These are phyloP conservation scores for Pisolithus thermaeus DNA, from an alignment of 1,284 basidiomycete species.

Conservation along the genomic window DNA sequence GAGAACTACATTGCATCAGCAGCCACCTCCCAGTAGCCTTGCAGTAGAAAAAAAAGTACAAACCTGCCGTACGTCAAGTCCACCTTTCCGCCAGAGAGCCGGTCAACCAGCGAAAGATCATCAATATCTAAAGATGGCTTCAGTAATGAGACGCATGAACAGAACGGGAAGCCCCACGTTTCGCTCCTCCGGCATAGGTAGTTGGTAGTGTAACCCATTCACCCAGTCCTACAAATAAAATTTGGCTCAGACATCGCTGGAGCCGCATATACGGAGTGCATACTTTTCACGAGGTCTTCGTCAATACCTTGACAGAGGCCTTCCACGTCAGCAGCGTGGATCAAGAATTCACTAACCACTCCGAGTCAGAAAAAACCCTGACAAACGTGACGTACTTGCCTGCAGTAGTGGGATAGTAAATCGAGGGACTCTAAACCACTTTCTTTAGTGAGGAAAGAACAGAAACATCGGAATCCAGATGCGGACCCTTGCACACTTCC, in stretches of 20 bases:
- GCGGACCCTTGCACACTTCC: constrained; percentile 77
- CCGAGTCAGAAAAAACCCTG: constrained; percentile 7
- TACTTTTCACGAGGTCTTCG: constrained; percentile 80
- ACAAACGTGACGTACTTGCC: constrained; percentile 36
- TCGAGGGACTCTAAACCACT: constrained; percentile 57
- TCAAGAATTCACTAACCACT: constrained; percentile 76
- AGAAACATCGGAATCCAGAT: neutral
- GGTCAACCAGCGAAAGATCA: constrained; percentile 83
- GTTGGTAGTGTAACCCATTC: constrained; percentile 90
- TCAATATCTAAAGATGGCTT: constrained; percentile 53
- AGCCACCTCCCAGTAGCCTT: neutral
- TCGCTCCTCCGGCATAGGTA: constrained; percentile 97
- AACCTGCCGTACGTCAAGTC: constrained; percentile 96
- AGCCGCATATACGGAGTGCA: constrained; percentile 20
- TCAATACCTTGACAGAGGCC: constrained; percentile 97
- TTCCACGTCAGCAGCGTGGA: constrained; percentile 98
- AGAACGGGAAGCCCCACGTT: constrained; percentile 43
- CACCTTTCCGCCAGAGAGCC: constrained; percentile 79
- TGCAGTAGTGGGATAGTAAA: constrained; percentile 70
- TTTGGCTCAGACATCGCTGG: constrained; percentile 7
- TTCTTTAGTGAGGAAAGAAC: neutral
- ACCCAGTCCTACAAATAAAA: constrained; percentile 63
- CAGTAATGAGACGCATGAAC: constrained; percentile 3
- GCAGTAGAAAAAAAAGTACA: constrained; percentile 14
- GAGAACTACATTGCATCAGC: constrained; percentile 40